Conservation (phyloP, 2,329 filamentous ascomycete species). For the Tolypocladium album region DNA sequence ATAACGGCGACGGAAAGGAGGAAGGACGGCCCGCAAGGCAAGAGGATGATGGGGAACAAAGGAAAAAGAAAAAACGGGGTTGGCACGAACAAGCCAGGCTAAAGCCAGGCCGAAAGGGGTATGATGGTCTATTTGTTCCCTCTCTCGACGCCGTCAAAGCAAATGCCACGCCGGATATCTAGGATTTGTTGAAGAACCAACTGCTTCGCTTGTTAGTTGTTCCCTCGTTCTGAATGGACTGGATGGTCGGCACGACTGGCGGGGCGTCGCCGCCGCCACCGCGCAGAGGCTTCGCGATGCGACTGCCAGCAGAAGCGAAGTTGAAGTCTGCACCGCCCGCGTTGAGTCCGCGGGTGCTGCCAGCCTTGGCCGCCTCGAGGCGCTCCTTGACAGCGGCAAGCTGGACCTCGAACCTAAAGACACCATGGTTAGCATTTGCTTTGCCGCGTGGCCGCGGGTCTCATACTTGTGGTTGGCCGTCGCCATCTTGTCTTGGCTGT, state of each 20-base stretch:
- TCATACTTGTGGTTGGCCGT: conserved; percentile 93
- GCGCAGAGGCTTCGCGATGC: conserved; percentile 59
- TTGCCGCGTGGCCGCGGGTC: background rate
- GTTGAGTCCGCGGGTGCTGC: conserved; percentile 75
- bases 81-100: background rate
- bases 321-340: conserved; percentile 60
- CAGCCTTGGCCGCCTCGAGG: conserved; percentile 86
- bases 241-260: conserved; percentile 43
- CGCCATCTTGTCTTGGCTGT: conserved; percentile 97
- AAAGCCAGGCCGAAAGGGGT: conserved; percentile 1
- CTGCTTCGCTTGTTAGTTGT: conserved; percentile 53
- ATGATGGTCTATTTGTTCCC: conserved; percentile 7
- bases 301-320: conserved; percentile 53
- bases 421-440: background rate
- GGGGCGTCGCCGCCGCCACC: conserved; percentile 42
- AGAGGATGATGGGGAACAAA: background rate
- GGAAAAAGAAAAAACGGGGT: conserved; percentile 4
- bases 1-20: background rate
- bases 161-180: conserved; percentile 7
- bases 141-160: conserved; percentile 3
- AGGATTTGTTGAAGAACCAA: conserved; percentile 63
- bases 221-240: conserved; percentile 47
- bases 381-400: conserved; percentile 96
- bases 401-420: conserved; percentile 81
- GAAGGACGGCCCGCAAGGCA: conserved; percentile 3